phyloP scores from a whole-genome alignment of 2,329 filamentous ascomycete genomes.

The Cordyceps farinosa region DNA sequence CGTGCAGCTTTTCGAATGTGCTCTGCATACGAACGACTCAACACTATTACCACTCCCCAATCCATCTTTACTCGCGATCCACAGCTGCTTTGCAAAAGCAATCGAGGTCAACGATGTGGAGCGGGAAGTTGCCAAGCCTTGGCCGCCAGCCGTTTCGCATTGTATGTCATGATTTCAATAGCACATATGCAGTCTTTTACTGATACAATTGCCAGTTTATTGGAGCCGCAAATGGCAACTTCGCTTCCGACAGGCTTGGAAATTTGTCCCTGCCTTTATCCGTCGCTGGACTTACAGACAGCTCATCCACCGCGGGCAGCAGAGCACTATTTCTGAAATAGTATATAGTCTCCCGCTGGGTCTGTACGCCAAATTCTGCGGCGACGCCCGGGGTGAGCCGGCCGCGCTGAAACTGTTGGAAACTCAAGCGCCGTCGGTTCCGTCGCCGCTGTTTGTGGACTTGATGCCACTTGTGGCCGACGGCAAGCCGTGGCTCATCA shows the following conservation, averaged over 20 bases:
- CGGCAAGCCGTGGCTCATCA: constrained; percentile 6
- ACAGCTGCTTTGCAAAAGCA: not conserved
- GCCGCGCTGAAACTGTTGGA: not conserved
- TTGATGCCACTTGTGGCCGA: not conserved
- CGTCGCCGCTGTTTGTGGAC: constrained; percentile 6
- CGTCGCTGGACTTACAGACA: constrained; percentile 1
- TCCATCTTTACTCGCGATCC: not conserved
- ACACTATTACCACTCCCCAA: not conserved
- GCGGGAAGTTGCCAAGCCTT: not conserved
- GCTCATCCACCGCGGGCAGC: constrained; percentile 5
- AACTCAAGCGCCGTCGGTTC: not conserved
- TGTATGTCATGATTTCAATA: not conserved
- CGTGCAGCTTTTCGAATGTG: not conserved
- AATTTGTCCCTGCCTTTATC: not conserved
- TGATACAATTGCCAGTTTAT: not conserved
- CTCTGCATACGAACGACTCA: not conserved
- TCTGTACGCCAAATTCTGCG: constrained; percentile 11
- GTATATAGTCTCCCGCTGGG: constrained; percentile 1
- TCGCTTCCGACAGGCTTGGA: not conserved
- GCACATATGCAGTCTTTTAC: not conserved
- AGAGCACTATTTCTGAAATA: constrained; percentile 8
- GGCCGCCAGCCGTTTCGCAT: not conserved
- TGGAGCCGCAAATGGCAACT: not conserved
- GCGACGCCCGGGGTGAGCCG: not conserved
- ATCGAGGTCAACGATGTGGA: not conserved